Evolutionary conservation across 2,329 filamentous ascomycete genomes (phyloP), one percentile per base, ranked within the genome.

Genomic region (Bimuria novae-zelandiae): DNA sequence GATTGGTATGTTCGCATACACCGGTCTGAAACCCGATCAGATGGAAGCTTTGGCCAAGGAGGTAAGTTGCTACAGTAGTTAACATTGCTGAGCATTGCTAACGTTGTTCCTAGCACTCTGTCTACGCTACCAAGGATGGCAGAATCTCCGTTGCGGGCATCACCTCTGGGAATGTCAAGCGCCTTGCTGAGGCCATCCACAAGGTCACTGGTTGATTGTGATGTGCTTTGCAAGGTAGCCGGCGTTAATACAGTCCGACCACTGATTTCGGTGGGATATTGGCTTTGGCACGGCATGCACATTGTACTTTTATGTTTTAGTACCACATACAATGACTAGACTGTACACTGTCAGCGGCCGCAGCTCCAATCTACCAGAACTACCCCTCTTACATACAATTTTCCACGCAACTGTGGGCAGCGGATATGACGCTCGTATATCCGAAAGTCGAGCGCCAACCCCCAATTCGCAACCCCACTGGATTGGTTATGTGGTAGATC

Each of bases 1-100:
- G 85, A 99, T 99, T 70, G 94, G 94, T 80, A 99, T 99, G 94
- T 99, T 99, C 73, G 93, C 94, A 67, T 99, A 96, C 84, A 99
- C 94, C 47, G 94, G 94, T 57, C 81, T 99, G 69, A 93, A 83
- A 67, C 81, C 92, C 50, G 88, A 93, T 79, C 89, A 97, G 81
- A 97, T 97, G 90, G 89, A 93, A 51, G 81, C 80, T 69, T 83
- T 99, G 58, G 90, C 92, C 64, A 92, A 95, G 82, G 90, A 97
- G 82, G 83, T 84, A 70, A 72, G 79, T 30, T 29, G n/a, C 14
- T 30, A 10, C 3, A 10, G 6, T 6, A 12, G n/a, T 5, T 14
- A 12, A 7, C 2, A 33, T 3, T 10, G 6, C 7, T 6, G 10
- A n/a, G 6, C 2, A 35, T 16, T 21, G 51, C 61, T 68, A 51